Percentiles rank a stretch among this genome's conserved stretches.
phyloP scores from a whole-genome alignment of 441 rosid genomes.

The Brassica hybrid region DNA sequence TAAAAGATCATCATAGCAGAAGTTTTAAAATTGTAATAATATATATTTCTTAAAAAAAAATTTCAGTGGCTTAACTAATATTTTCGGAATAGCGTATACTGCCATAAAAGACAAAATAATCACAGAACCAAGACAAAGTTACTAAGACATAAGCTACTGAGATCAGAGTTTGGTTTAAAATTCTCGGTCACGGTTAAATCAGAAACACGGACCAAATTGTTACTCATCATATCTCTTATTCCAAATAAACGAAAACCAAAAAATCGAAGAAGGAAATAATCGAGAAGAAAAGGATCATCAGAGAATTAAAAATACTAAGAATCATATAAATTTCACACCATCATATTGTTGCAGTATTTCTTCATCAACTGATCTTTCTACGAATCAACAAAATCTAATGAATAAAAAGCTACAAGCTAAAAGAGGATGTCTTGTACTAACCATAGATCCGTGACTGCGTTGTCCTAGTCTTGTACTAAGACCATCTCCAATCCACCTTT shows the following conservation, averaged over 20 bases:
- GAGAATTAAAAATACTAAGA: conserved; percentile 64
- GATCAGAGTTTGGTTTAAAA: conserved; percentile 62
- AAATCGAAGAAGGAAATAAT: neutral
- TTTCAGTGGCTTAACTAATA: conserved; percentile 6
- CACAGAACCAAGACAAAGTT: conserved; percentile 28
- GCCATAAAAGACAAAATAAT: conserved; percentile 31
- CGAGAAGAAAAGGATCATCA: conserved; percentile 50
- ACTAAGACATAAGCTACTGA: conserved; percentile 7
- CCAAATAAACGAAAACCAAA: neutral
- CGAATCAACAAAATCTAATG: neutral
- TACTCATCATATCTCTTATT: conserved; percentile 47
- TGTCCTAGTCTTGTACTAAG: neutral
- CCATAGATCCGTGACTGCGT: neutral
- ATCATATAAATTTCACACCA: conserved; percentile 49
- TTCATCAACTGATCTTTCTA: conserved; percentile 51
- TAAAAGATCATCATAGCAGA: conserved; percentile 56
- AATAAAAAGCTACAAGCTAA: neutral
- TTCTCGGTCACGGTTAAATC: conserved; percentile 64
- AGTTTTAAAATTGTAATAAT: neutral
- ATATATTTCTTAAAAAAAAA: neutral
- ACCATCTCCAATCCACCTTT: too few species aligned
- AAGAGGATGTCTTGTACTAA: neutral
- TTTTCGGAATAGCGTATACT: conserved; percentile 42
- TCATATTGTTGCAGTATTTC: conserved; percentile 75
- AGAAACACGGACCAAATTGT: conserved; percentile 74